These are phyloP conservation scores for Coccomyxa sp. DNA, from an alignment of 139 green algal genomes.

Conservation along the genomic window DNA sequence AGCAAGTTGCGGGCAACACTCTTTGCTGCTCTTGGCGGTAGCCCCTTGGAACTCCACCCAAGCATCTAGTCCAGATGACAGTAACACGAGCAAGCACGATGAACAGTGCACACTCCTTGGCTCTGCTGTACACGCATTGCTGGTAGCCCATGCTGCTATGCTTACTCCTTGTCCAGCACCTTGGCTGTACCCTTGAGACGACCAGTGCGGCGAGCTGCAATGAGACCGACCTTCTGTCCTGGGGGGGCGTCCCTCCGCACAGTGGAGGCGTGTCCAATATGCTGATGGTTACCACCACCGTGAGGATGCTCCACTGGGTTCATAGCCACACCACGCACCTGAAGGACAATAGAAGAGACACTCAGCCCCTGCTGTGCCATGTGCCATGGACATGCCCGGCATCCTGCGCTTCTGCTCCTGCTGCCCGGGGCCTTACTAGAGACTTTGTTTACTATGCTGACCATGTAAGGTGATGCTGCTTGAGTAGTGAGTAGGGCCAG, in stretches of 20 bases:
- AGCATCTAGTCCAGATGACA: too few relatives aligned
- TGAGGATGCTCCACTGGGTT: slow-evolving; percentile 99
- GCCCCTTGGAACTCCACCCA: too few relatives aligned
- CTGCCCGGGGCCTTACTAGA: not conserved
- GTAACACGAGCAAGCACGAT: too few relatives aligned
- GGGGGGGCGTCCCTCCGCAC: slow-evolving; percentile 80
- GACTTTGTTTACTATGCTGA: not conserved
- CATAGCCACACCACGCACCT: slow-evolving; percentile 99
- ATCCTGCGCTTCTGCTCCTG: not conserved
- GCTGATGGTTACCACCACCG: slow-evolving; percentile 99
- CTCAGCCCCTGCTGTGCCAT: not conserved
- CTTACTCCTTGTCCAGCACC: slow-evolving; percentile 1
- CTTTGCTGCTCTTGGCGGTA: too few relatives aligned
- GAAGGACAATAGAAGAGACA: not conserved
- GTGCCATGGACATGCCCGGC: not conserved
- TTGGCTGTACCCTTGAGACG: slow-evolving; percentile 35
- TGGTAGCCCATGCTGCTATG: too few relatives aligned
- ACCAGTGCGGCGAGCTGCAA: slow-evolving; percentile 78
- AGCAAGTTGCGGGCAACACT: too few relatives aligned
- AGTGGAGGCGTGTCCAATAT: slow-evolving; percentile 99
- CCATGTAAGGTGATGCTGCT: too few relatives aligned
- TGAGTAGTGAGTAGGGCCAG: too few relatives aligned
- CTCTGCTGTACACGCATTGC: too few relatives aligned
- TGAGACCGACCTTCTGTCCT: slow-evolving; percentile 82
- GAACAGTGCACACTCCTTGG: too few relatives aligned